Conservation (phyloP, 2,329 filamentous ascomycete genomes). For the Fusarium duplospermum region DNA sequence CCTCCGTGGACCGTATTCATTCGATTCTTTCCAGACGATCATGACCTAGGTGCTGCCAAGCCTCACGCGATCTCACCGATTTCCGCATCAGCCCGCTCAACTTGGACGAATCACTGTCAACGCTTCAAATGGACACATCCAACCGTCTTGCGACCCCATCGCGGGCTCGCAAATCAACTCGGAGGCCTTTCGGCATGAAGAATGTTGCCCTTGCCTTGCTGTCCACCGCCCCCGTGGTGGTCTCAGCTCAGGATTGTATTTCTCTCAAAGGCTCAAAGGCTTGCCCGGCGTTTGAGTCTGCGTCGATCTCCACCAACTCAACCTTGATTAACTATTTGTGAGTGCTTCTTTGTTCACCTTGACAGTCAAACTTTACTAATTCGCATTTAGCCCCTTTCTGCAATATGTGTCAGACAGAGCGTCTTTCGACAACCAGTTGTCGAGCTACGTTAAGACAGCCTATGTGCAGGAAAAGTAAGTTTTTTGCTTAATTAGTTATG, state of each 20-base stretch:
- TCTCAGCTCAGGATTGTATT: constrained; percentile 65
- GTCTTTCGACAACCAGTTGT: constrained; percentile 82
- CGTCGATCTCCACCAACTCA: constrained; percentile 76
- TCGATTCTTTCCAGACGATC: constrained; percentile 28
- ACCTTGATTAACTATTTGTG: constrained; percentile 73
- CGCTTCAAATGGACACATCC: constrained; percentile 16
- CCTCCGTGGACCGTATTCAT: constrained; percentile 11
- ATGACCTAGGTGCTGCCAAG: constrained; percentile 34
- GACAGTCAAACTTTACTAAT: constrained; percentile 19
- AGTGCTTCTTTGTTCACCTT: constrained; percentile 45
- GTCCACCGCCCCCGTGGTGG: constrained; percentile 43
- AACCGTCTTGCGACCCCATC: constrained; percentile 2
- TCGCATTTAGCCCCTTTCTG: constrained; percentile 78
- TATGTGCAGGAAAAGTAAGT: constrained; percentile 84
- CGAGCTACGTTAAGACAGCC: constrained; percentile 76
- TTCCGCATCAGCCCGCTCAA: constrained; percentile 22
- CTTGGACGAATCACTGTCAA: constrained; percentile 11
- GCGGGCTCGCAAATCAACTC: constrained; percentile 29
- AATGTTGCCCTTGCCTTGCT: constrained; percentile 43
- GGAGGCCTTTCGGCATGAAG: constrained; percentile 30
- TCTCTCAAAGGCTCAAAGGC: constrained; percentile 75
- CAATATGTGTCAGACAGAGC: constrained; percentile 79
- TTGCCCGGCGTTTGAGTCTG: constrained; percentile 78
- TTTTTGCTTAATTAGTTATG: neutral
- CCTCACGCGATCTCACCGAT: constrained; percentile 18